Evolutionary conservation across 495 filamentous ascomycete species (phyloP), one percentile per base, ranked within the genome.

Genomic region (Aspergillus cristatus): DNA sequence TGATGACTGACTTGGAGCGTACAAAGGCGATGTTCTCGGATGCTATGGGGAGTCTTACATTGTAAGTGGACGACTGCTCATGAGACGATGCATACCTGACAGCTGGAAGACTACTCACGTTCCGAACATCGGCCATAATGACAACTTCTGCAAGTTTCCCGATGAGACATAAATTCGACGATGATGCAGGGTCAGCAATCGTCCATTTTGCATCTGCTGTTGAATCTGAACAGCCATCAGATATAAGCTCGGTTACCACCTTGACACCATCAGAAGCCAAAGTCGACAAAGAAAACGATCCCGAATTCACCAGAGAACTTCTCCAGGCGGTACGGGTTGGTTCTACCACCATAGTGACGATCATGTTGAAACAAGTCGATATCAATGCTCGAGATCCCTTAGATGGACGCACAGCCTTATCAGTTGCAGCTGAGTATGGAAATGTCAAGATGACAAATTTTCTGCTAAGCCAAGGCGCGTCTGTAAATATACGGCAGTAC

Each of bases 41-140:
- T 24, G 37, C 37, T 22, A 39, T 39, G 37, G 37, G 37, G 18
- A 28, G 16, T 16, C 8, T 28, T 15, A 38, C 35, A 10, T n/a
- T 38, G 35, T 38, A 28, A 28, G 24, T 26, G 22, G 24, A 6
- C 11, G 24, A 26, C 11, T 26, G 24, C 24, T 26, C 24, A 6
- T n/a, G n/a, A 6, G 24, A 26, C 6, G 24, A 26, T 6, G 24
- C 24, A 6, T 6, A 26, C 6, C 11, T 11, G 11, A 26, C 6
- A 6, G 24, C 24, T 6, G 11, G 0, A 16, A 38, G 36, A 8
- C 36, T 38, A 28, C 26, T 31, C 17, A 29, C 26, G 1, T 28
- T 38, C 7, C 28, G 29, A 28, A 24, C 35, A 25, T 10, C 18
- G 7, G 35, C 35, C 17, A 18, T 38, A 13, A 38, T 14, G 18